Evolutionary conservation across 441 rosid genomes (phyloP).

Genomic region (Sinapis alba): DNA sequence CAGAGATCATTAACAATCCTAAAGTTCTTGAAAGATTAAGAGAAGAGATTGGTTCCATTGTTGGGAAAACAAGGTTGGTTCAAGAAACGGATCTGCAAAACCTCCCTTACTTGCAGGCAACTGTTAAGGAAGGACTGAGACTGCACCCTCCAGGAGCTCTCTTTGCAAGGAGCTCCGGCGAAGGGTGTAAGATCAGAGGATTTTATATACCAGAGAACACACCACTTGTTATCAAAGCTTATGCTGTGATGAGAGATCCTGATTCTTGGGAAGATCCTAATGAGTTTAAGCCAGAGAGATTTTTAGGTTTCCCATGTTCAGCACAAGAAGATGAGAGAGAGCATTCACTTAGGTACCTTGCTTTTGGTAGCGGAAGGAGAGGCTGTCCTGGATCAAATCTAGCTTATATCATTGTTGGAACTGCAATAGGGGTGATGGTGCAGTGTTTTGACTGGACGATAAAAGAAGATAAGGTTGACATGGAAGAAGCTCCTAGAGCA

Average conservation of each 20-base stretch:
- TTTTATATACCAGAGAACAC: slow-evolving; percentile 6
- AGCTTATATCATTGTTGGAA: slow-evolving; percentile 9
- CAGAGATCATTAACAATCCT: not conserved
- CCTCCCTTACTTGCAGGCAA: slow-evolving; percentile 1
- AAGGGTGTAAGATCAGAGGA: not conserved
- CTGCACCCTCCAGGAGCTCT: slow-evolving; percentile 5
- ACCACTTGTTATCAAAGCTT: not conserved
- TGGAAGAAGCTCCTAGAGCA: slow-evolving; percentile 9
- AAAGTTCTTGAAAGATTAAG: not conserved
- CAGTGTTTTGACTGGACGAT: slow-evolving; percentile 21
- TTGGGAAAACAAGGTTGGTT: not conserved
- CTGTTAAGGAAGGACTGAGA: slow-evolving; percentile 2
- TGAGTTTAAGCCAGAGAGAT: slow-evolving; percentile 33
- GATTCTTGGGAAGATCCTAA: slow-evolving; percentile 19
- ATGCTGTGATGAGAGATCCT: slow-evolving; percentile 17
- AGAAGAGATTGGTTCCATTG: not conserved
- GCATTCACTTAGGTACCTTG: not conserved
- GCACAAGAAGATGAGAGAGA: not conserved
- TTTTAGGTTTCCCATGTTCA: not conserved
- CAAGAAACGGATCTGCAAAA: not conserved
- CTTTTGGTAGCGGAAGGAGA: slow-evolving; percentile 27
- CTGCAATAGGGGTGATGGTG: slow-evolving; percentile 19
- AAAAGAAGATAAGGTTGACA: not conserved
- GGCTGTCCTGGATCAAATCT: slow-evolving; percentile 26
- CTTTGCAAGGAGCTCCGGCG: not conserved